phyloP scores from a whole-genome alignment of 106 monocot genomes.

The Triglochin maritima region DNA sequence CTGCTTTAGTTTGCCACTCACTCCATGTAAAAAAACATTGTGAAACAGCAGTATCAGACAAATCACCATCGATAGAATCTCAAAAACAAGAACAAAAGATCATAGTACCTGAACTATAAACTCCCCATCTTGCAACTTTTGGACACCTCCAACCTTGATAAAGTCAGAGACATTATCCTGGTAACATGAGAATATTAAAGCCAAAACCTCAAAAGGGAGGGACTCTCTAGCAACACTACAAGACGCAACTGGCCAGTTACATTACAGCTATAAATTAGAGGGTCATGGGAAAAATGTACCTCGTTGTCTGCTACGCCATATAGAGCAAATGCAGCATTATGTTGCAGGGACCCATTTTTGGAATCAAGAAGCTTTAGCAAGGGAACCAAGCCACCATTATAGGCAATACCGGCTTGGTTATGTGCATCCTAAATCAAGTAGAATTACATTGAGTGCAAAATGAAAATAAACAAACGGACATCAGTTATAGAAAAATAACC shows the following conservation, averaged over 20 bases:
- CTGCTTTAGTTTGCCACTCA: too few relatives aligned
- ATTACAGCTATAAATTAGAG: too few relatives aligned
- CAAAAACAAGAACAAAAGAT: neutral
- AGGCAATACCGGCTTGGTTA: constrained; percentile 94
- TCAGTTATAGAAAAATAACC: neutral
- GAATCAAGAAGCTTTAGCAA: constrained; percentile 92
- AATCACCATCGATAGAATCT: neutral
- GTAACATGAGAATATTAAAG: too few relatives aligned
- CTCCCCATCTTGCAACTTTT: constrained; percentile 97
- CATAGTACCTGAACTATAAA: constrained; percentile 88
- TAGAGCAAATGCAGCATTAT: constrained; percentile 99
- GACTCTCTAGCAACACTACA: too few relatives aligned
- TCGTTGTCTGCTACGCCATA: constrained; percentile 99
- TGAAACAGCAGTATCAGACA: too few relatives aligned
- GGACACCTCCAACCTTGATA: constrained; percentile 90
- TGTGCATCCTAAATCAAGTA: constrained; percentile 38
- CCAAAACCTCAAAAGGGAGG: too few relatives aligned
- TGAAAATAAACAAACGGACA: constrained; percentile 1
- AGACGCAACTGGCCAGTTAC: too few relatives aligned
- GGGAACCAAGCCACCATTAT: constrained; percentile 78
- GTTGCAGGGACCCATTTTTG: constrained; percentile 89
- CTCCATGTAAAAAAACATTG: too few relatives aligned
- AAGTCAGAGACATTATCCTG: constrained; percentile 92
- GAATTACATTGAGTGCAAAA: too few relatives aligned
- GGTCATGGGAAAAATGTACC: constrained; percentile 19